Evolutionary conservation across 2,329 filamentous ascomycete species (phyloP).

Genomic region (Diplocarpon mali): DNA sequence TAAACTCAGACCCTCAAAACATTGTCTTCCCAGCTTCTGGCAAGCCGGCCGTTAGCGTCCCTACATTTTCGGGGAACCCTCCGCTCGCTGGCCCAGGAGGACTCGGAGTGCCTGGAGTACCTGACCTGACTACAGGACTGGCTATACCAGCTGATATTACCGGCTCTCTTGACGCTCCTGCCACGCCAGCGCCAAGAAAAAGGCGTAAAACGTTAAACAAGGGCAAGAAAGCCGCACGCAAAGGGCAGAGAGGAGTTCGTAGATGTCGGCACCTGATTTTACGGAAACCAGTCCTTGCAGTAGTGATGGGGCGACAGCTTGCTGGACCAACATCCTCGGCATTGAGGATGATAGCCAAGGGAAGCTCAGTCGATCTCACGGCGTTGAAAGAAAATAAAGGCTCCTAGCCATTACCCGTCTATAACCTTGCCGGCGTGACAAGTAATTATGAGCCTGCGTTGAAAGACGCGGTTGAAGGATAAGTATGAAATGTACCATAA

Average conservation of each 20-base stretch:
- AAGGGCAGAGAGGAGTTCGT: neutral
- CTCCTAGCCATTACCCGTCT: neutral
- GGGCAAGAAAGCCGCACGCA: neutral
- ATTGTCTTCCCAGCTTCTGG: too few species aligned
- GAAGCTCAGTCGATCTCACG: constrained; percentile 5
- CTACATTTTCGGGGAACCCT: too few species aligned
- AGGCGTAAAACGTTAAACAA: neutral
- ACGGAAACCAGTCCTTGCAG: constrained; percentile 14
- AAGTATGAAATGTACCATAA: constrained; percentile 9
- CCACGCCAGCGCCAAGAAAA: constrained; percentile 1
- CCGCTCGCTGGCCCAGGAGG: too few species aligned
- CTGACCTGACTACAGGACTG: neutral
- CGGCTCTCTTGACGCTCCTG: constrained; percentile 3
- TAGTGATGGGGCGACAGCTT: constrained; percentile 21
- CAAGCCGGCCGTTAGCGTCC: too few species aligned
- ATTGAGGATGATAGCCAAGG: constrained; percentile 14
- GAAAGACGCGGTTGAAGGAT: constrained; percentile 9
- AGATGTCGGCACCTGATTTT: constrained; percentile 11
- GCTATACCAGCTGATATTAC: constrained; percentile 6
- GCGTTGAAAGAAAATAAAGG: constrained; percentile 1
- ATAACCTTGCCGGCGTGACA: constrained; percentile 8
- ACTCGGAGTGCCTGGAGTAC: too few species aligned
- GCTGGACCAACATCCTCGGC: constrained; percentile 14
- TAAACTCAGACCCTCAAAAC: too few species aligned
- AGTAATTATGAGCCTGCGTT: constrained; percentile 11